Percentiles rank a stretch among this genome's conserved stretches.
Conservation (phyloP, 768 basidiomycete species). For the Mrakia blollopis region DNA sequence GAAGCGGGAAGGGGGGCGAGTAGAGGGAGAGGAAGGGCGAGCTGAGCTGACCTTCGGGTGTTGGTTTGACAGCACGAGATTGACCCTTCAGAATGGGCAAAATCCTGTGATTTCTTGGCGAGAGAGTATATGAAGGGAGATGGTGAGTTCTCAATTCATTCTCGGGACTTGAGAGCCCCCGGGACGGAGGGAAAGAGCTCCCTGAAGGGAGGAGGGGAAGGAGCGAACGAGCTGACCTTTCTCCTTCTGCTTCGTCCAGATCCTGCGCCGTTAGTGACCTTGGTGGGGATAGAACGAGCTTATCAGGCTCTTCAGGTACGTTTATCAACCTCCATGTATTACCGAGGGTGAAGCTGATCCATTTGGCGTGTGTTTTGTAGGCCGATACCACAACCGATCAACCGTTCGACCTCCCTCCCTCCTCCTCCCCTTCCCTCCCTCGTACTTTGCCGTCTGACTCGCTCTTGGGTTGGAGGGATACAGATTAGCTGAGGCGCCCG, state of each 20-base stretch:
- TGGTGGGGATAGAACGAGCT: conserved; percentile 27
- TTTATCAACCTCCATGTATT: neutral
- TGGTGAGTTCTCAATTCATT: conserved; percentile 49
- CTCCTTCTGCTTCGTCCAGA: conserved; percentile 8
- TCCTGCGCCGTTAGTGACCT: conserved; percentile 25
- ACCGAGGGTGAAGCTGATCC: neutral
- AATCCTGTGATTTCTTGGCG: conserved; percentile 71
- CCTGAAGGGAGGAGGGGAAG: neutral
- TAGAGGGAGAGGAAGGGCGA: neutral
- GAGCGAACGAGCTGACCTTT: neutral
- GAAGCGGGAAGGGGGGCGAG: neutral
- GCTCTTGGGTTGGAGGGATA: conserved; percentile 48
- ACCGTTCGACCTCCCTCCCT: conserved; percentile 11
- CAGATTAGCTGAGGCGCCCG: conserved; percentile 39
- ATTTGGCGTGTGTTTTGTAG: neutral
- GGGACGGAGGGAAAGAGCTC: neutral
- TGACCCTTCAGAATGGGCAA: conserved; percentile 60
- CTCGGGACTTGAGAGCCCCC: neutral
- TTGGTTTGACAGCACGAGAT: conserved; percentile 56
- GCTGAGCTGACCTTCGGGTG: neutral
- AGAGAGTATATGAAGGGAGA: conserved; percentile 87
- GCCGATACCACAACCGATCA: conserved; percentile 29
- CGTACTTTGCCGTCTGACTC: conserved; percentile 56
- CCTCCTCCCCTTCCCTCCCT: conserved; percentile 53
- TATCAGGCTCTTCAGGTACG: conserved; percentile 26